Percentiles rank a stretch among this genome's conserved stretches.
Evolutionary conservation across 73 alveolate genomes (phyloP).

Genomic region (Symbiodinium pilosum): DNA sequence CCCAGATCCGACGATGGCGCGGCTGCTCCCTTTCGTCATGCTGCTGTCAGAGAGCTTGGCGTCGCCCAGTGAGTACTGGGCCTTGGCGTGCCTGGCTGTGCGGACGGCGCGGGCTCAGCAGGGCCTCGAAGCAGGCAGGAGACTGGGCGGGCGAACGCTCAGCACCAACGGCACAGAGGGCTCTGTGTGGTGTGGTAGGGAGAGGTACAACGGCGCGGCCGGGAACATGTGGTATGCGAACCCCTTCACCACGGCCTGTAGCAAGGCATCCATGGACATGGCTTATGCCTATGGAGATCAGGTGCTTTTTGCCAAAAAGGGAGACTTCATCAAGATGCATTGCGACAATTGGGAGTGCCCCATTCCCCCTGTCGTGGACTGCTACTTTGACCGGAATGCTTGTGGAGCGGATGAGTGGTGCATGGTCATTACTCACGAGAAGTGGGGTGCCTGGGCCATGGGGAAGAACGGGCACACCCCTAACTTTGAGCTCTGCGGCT

Average conservation of each 20-base stretch:
- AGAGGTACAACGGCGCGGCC: slow-evolving; percentile 48
- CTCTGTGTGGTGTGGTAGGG: slow-evolving; percentile 16
- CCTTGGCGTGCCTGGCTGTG: slow-evolving; percentile 47
- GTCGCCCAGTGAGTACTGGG: slow-evolving; percentile 83
- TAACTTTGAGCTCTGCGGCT: slow-evolving; percentile 7
- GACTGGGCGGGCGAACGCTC: slow-evolving; percentile 29
- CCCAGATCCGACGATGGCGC: neutral
- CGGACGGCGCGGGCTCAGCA: slow-evolving; percentile 46
- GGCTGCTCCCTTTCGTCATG: neutral
- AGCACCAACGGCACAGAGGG: neutral
- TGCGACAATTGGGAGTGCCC: slow-evolving; percentile 82
- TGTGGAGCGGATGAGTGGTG: slow-evolving; percentile 68
- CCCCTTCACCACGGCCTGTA: slow-evolving; percentile 38
- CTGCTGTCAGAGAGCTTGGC: slow-evolving; percentile 19
- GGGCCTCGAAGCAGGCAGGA: slow-evolving; percentile 25
- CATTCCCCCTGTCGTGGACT: slow-evolving; percentile 36
- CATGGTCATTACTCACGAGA: slow-evolving; percentile 63
- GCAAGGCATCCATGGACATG: slow-evolving; percentile 32
- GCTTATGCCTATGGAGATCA: slow-evolving; percentile 7
- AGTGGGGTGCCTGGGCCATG: slow-evolving; percentile 92
- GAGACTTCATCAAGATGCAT: slow-evolving; percentile 44
- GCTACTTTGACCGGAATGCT: slow-evolving; percentile 38
- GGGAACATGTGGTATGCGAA: slow-evolving; percentile 69
- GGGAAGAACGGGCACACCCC: slow-evolving; percentile 71
- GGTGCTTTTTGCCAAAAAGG: neutral